Evolutionary conservation across 371 early-diverging fungal genomes (phyloP), one percentile per base, ranked within the genome.

Genomic region (Actinomortierella ambigua): DNA sequence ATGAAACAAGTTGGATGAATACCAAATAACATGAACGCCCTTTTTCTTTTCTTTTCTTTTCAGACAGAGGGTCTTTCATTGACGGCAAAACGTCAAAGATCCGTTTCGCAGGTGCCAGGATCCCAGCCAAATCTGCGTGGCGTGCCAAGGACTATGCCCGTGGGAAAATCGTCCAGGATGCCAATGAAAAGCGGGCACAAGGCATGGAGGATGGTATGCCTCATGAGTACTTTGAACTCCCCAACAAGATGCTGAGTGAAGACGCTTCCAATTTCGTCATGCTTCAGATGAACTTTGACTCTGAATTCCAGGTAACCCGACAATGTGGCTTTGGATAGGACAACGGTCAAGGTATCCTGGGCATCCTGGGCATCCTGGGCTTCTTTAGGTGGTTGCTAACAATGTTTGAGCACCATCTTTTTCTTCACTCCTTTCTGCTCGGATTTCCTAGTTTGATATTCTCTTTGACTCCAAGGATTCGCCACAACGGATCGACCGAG

Each of bases 261-360:
- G 75, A 79, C 60, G 63, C 79, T 41, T 76, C 88, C 17, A 87
- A 84, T 46, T 59, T 84, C 18, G 75, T 83, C 44, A 69, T 77
- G 5, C 82, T 88, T 34, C 89, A 89, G 67, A 85, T 86, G 59
- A 67, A 83, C 18, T 82, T 85, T 29, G 61, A 79, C 52, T 81
- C 80, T 2, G 77, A 79, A 48, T 89, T 89, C 41, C 84, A 89
- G 82, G 88, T 86, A 79, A 22, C 29, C 28, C 40, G 11, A 1
- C 23, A 18, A 17, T 11, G 15, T 2, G 1, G 6, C 13, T 13
- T 24, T 6, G 3, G n/a, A 50, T n/a, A n/a, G n/a, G n/a, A n/a
- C n/a, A n/a, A n/a, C n/a, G n/a, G n/a, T n/a, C n/a, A n/a, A n/a
- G n/a, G n/a, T n/a, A n/a, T n/a, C n/a, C n/a, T n/a, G n/a, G n/a